Base-by-base conservation (phyloP, 345 rosid genomes). In the Lepidium africanum region DNA sequence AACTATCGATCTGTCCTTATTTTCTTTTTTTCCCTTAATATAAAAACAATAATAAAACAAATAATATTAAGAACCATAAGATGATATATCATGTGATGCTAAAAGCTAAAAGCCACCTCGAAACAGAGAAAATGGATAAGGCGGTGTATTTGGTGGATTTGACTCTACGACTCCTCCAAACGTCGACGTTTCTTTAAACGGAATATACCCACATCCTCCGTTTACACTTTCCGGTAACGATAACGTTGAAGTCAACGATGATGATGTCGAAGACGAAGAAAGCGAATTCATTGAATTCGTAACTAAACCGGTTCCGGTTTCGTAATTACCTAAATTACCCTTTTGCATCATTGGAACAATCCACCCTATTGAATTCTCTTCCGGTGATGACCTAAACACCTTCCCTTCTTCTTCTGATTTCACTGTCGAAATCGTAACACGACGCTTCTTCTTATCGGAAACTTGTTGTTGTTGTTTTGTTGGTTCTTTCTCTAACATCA, bases 121-220 rank as follows among this genome's bases (percentile, higher is more conserved):
- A 41, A 89, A 81, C 52, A 89, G 71, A 12, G 91, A 85, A 79
- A 89, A 89, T 50, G 96, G 96, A 87, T 87, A 85, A 84, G 93
- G 85, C 70, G 81, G 84, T 15, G 85, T 72, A 17, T 75, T 72
- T 35, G 77, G 78, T 59, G 70, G 64, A 56, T 70, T 69, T 4
- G 69, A 49, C 71, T 82, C 82, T 78, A 58, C 77, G 37, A 64
- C 84, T 68, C 74, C 82, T 75, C 76, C 67, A 65, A 63, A 65
- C 69, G 79, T 27, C 76, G 69, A 64, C 53, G 66, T 49, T 42
- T 69, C 27, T 54, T 72, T 61, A 25, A 21, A 62, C 59, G 11
- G 52, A 12, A 58, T 53, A 50, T 50, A 53, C 74, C 77, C 59
- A 32, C 54, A 57, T 32, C 69, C 55, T 41, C 46, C 57, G 72